These are phyloP conservation scores for Oryza punctata DNA, from an alignment of 176 grass and related monocot species.

Conservation along the genomic window DNA sequence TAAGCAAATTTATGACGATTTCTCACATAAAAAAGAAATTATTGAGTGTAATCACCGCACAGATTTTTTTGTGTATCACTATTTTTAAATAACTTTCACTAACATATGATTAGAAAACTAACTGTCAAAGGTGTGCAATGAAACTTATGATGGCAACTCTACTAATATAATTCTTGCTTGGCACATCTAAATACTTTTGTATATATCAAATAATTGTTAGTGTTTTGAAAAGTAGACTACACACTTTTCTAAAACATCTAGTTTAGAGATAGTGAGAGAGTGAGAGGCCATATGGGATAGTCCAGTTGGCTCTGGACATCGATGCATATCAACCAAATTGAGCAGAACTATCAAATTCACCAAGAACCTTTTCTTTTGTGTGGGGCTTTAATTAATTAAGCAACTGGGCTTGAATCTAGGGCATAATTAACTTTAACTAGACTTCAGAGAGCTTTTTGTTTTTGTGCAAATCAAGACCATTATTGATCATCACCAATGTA, in stretches of 20 bases:
- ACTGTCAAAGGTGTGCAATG: background rate
- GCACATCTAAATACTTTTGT: background rate
- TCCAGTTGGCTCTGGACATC: background rate
- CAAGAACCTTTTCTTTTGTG: conserved; percentile 2
- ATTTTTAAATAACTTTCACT: background rate
- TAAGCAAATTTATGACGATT: background rate
- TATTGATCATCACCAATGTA: conserved; percentile 31
- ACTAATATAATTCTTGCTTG: background rate
- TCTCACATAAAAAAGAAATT: background rate
- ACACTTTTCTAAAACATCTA: background rate
- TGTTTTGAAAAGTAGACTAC: background rate
- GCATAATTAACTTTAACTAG: conserved; percentile 33
- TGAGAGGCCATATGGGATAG: background rate
- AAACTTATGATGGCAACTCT: background rate
- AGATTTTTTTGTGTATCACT: background rate
- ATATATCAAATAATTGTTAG: background rate
- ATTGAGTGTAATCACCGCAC: background rate
- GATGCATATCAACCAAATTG: conserved; percentile 28
- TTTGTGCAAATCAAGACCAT: conserved; percentile 19
- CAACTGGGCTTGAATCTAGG: conserved; percentile 27
- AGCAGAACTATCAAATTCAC: background rate
- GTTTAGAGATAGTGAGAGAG: background rate
- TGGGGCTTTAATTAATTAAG: conserved; percentile 33
- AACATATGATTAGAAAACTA: background rate
- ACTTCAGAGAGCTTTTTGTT: conserved; percentile 13